Percentiles rank a stretch among this genome's conserved stretches.
Evolutionary conservation across 306 rosid species (phyloP).

Genomic region (Lablab purpureus): DNA sequence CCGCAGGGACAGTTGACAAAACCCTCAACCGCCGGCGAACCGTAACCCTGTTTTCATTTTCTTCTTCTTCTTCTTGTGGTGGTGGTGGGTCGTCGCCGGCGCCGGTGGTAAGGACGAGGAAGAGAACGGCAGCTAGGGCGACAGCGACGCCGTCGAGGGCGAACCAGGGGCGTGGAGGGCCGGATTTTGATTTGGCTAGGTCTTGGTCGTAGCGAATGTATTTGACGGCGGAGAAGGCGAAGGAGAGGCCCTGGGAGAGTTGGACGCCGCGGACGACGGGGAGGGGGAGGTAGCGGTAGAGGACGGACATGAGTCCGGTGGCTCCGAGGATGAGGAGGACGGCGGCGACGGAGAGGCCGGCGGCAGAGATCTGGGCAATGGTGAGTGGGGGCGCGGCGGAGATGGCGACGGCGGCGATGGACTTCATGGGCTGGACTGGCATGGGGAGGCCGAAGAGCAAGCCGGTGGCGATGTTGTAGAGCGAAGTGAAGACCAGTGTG

Average conservation of each 20-base stretch:
- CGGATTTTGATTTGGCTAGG: constrained; percentile 57
- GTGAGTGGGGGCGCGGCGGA: constrained; percentile 74
- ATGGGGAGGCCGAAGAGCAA: constrained; percentile 82
- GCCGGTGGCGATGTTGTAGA: constrained; percentile 83
- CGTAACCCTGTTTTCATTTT: not conserved
- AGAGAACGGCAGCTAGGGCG: constrained; percentile 59
- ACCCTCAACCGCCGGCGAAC: constrained; percentile 40
- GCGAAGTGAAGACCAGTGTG: constrained; percentile 74
- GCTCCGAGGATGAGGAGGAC: constrained; percentile 68
- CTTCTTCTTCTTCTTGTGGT: not conserved
- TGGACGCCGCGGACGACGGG: constrained; percentile 92
- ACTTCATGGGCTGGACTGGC: constrained; percentile 97
- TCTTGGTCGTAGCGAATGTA: constrained; percentile 75
- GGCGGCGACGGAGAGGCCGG: constrained; percentile 79
- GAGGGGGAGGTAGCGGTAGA: constrained; percentile 78
- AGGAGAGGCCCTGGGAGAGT: constrained; percentile 85
- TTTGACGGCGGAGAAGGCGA: constrained; percentile 78
- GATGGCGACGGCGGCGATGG: constrained; percentile 89
- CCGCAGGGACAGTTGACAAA: constrained; percentile 63
- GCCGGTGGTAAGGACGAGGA: constrained; percentile 72
- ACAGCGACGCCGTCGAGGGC: constrained; percentile 67
- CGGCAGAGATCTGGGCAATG: constrained; percentile 76
- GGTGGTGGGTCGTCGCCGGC: constrained; percentile 55
- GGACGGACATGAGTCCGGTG: constrained; percentile 83
- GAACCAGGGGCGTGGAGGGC: constrained; percentile 65